Evolutionary conservation across 2,329 filamentous ascomycete species (phyloP), one percentile per base, ranked within the genome.

Genomic region (Botrytis squamosa): DNA sequence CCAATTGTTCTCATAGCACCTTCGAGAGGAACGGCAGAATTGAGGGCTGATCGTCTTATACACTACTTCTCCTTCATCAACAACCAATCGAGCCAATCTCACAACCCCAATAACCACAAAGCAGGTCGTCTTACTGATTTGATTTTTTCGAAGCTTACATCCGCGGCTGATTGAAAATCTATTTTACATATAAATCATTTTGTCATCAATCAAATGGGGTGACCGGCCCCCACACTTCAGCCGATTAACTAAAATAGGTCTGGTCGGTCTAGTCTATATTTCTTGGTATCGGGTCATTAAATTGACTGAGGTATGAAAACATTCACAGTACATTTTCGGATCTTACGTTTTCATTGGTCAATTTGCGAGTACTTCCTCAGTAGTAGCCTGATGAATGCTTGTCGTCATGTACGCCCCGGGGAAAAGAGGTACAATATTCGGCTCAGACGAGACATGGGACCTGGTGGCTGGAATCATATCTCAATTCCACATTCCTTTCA

Each of bases 401-500:
- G 70, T 72, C 70, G 25, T 55, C 36, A 66, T 66, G 59, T 65
- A 29, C 36, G 60, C 60, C 46, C 22, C 20, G 10, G 20, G 65
- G 20, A n/a, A 20, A n/a, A 66, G 60, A 57, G 16, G 52, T 57
- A 29, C 52, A 57, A 46, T 71, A 36, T n/a, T 71, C 60, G 38
- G 49, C 62, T 29, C 55, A 38, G 42, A 70, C 68, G 55, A 70
- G 52, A 70, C 68, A 70, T 44, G 55, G 68, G 55, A 62, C 38
- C 52, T 46, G 55, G 33, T 67, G 46, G 70, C 63, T 40, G 60
- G 70, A 55, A 67, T 72, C 46, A 72, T 42, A 42, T 44, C 42
- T 44, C 62, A 55, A 52, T 62, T 49, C 33, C 36, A 72, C 62
- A 72, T 72, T 67, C 70, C 70, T 42, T 72, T 72, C 70, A 72